Base-by-base conservation (phyloP, 192 early-diverging fungal species). In the Rhizophagus clarus region DNA sequence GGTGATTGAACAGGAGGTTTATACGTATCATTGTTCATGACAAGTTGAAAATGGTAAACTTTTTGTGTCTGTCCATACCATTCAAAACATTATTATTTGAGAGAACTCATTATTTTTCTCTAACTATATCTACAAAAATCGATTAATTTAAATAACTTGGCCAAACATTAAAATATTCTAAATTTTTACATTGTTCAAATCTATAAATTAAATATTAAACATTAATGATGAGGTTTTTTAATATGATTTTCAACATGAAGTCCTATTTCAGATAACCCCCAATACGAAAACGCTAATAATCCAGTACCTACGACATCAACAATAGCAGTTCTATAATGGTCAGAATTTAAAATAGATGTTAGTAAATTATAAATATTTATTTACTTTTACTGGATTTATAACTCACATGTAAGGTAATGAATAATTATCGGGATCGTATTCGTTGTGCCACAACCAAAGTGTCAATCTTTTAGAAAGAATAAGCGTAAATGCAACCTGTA, bases 381-480 rank as follows among this genome's bases (percentile, higher is more conserved):
- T 22, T 15, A 40, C 6, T 40, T 40, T 40, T 40, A 8, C 37
- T 11, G 42, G 11, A 12, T 45, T 45, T 12, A 42, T 14, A 34
- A 85, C 89, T 89, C 87, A 90, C 89, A 90, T 47, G 74, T 89
- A 88, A 1, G 89, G 89, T 40, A 89, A 62, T 1, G 87, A 88
- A 82, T 91, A 95, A 82, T 95, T 93, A 71, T 95, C 94, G 15
- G 94, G 94, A 73, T 95, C 93, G 66, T 95, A 93, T 17, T 88
- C 86, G n/a, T 85, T 81, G n/a, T 83, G 76, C 94, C 94, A 95
- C 63, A 92, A 86, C 20, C 81, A 56, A 11, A 83, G 79, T 22
- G 92, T 93, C 68, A 89, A 87, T 15, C 81, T 80, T 62, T 88
- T 87, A 24, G 88, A 90, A 79, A 95, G 83, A 26, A 82, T 73